Evolutionary conservation across 2,329 filamentous ascomycete genomes (phyloP), one percentile per base, ranked within the genome.

Genomic region (Neonectria hederae): DNA sequence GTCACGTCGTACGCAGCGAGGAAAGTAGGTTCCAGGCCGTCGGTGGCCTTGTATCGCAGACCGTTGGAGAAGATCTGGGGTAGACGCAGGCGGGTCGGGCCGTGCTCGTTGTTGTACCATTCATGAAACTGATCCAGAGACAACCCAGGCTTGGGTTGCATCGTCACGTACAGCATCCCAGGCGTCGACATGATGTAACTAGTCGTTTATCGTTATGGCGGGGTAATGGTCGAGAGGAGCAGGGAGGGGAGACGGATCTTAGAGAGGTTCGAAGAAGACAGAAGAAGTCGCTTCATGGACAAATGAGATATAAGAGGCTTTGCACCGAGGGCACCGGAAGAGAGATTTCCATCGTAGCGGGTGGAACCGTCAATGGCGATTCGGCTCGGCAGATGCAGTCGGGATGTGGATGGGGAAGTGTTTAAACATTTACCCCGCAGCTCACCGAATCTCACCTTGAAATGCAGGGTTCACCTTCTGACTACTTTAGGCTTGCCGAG

Each of bases 71-170:
- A 88, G 75, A 94, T 89, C 72, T 91, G 89, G 4, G 92, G 88
- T 14, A 97, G 81, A 53, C 92, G 90, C 7, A 97, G 86, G 52
- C 93, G 90, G 17, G 89, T 87, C 19, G 93, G 93, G 58, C 93
- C 93, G 80, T 97, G 93, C 81, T 97, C 93, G 78, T 94, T 96
- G 82, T 97, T 94, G 83, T 97, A 97, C 92, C 92, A 95, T 77
- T 97, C 92, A 79, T 97, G 91, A 80, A 97, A 97, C 74, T 92
- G 88, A 66, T 87, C 83, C 52, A 85, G 79, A 59, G 89, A 83
- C 72, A 93, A 84, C 69, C 85, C 85, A 62, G 87, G 83, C 77
- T 87, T 85, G 72, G 93, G 92, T 79, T 94, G 89, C 90, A 97
- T 97, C 17, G 92, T 94, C 71, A 97, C 93, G 77, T 90, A 93